Evolutionary conservation across 768 basidiomycete species (phyloP).

Genomic region (Calocybe indica): DNA sequence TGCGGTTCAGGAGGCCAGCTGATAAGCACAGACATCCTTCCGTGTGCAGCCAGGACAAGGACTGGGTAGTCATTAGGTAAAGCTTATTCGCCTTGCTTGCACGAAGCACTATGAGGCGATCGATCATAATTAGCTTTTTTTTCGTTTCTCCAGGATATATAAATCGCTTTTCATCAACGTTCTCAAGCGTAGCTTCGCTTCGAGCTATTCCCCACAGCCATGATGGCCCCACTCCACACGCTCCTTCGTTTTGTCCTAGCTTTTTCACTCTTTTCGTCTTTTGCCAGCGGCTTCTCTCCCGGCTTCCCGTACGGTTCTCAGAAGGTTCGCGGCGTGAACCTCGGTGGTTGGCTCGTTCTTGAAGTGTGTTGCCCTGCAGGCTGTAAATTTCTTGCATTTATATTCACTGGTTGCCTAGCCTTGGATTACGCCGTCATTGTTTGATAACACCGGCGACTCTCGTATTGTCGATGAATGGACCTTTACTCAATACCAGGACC

Average conservation of each 20-base stretch:
- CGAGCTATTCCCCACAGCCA: constrained; percentile 1
- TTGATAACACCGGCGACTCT: constrained; percentile 57
- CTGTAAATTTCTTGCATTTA: constrained; percentile 5
- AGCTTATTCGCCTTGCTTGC: constrained; percentile 11
- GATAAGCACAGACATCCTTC: too few relatives aligned
- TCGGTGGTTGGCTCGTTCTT: constrained; percentile 55
- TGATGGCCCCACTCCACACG: constrained; percentile 10
- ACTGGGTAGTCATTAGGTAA: too few relatives aligned
- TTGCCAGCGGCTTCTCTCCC: constrained; percentile 30
- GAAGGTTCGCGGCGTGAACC: constrained; percentile 79
- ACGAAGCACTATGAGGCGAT: constrained; percentile 17
- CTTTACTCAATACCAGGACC: constrained; percentile 58
- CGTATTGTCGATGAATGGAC: constrained; percentile 76
- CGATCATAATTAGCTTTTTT: constrained; percentile 1
- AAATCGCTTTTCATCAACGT: not conserved
- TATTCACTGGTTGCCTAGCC: constrained; percentile 33
- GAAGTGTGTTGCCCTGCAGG: constrained; percentile 25
- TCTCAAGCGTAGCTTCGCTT: too few relatives aligned
- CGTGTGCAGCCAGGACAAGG: too few relatives aligned
- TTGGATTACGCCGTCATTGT: constrained; percentile 76
- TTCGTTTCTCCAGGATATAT: constrained; percentile 6
- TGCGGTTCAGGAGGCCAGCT: too few relatives aligned
- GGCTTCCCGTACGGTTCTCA: constrained; percentile 69
- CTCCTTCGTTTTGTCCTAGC: constrained; percentile 15
- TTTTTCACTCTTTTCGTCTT: constrained; percentile 23